Base-by-base conservation (phyloP, 139 green algal genomes). In the Micromonas pusilla region DNA sequence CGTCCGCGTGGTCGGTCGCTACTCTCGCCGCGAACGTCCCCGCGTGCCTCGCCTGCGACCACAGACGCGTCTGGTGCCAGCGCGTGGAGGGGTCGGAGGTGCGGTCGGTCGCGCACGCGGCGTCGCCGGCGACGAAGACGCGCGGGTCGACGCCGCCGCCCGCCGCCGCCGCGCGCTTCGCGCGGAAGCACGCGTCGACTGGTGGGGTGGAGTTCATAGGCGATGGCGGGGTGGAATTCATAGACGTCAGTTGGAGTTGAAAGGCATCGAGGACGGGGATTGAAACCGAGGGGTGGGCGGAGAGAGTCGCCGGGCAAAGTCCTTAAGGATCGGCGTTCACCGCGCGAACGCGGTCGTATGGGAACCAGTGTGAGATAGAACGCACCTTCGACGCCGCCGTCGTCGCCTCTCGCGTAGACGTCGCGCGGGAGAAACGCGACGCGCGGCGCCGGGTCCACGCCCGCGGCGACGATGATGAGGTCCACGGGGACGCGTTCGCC, bases 51-150 rank as follows among this genome's bases (percentile, higher is more conserved):
- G 91, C 91, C 87, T 93, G 88, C 3, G 86, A 87, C 89, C 89
- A 93, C 6, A 92, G 82, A 26, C 89, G 79, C 88, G 92, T 92
- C 79, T 96, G 92, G 70, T 96, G 96, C 89, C 89, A 97, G 52
- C 92, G 88, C 1, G 63, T 20, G 52, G 16, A 16, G 52, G 16
- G 16, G 16, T 16, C 16, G 52, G 16, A 20, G 16, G 52, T n/a
- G 16, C 52, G 52, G 16, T 16, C 52, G 16, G 16, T 20, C 52
- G 20, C 20, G 16, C 19, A 62, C 16, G 16, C 16, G 16, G 52
- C 52, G 20, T 62, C 52, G 20, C 52, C 52, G 52, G 20, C 52
- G 52, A 20, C 52, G 52, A n/a, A 62, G 52, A 62, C 20, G 52
- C n/a, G n/a, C n/a, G n/a, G n/a, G n/a, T n/a, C n/a, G n/a, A n/a